Conservation (phyloP, 2,329 filamentous ascomycete species). For the Aspergillus fumigatiaffinis region DNA sequence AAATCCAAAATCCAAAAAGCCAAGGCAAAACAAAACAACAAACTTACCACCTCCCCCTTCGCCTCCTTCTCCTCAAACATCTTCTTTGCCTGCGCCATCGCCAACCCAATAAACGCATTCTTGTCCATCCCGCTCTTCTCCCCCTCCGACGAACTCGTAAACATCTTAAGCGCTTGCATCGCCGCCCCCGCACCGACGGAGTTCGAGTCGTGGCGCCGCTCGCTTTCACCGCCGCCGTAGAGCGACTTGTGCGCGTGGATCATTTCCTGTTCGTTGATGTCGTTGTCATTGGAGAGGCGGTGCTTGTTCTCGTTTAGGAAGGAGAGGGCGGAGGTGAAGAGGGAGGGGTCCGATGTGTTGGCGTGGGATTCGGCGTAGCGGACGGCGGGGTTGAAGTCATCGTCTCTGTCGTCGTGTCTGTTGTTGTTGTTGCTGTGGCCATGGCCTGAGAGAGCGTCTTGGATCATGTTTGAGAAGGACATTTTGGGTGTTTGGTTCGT, state of each 20-base stretch:
- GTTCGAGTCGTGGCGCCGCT: slow-evolving; percentile 45
- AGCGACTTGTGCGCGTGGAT: slow-evolving; percentile 71
- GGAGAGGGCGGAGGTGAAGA: slow-evolving; percentile 57
- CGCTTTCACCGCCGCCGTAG: slow-evolving; percentile 53
- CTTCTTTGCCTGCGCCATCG: slow-evolving; percentile 84
- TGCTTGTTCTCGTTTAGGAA: slow-evolving; percentile 49
- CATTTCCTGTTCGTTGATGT: slow-evolving; percentile 62
- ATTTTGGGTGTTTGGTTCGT: slow-evolving; percentile 11
- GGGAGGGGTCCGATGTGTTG: slow-evolving; percentile 43
- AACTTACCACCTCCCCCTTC: slow-evolving; percentile 53
- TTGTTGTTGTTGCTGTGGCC: not conserved
- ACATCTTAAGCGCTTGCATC: slow-evolving; percentile 68
- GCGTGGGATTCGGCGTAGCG: slow-evolving; percentile 54
- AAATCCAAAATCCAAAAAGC: slow-evolving; percentile 2
- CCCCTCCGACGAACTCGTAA: slow-evolving; percentile 44
- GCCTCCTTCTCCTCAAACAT: slow-evolving; percentile 61
- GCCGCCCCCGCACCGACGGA: slow-evolving; percentile 44
- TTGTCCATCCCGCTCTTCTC: slow-evolving; percentile 54
- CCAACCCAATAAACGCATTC: slow-evolving; percentile 77
- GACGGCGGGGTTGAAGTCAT: slow-evolving; percentile 53
- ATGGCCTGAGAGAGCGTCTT: slow-evolving; percentile 10
- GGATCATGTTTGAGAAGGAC: slow-evolving; percentile 19
- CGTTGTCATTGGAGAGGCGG: slow-evolving; percentile 44
- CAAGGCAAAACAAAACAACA: no score
- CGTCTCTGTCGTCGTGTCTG: slow-evolving; percentile 22